Evolutionary conservation across 2,329 filamentous ascomycete genomes (phyloP).

Genomic region (Colletotrichum sp.): DNA sequence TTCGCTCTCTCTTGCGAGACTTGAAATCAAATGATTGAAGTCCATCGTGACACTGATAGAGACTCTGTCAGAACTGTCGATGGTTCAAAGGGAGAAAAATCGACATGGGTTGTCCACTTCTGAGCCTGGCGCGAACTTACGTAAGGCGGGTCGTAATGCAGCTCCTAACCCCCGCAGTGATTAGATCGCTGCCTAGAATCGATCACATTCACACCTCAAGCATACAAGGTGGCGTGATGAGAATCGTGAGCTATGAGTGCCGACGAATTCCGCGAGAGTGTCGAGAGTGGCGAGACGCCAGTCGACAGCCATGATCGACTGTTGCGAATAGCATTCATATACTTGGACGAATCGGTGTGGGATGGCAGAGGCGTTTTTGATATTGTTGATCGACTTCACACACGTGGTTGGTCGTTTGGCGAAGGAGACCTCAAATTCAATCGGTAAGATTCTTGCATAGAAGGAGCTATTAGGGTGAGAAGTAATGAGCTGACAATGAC

Average conservation of each 20-base stretch:
- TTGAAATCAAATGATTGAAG: neutral
- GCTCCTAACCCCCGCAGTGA: neutral
- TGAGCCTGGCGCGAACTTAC: neutral
- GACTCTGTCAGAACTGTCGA: neutral
- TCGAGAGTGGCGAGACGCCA: neutral
- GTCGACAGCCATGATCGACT: constrained; percentile 3
- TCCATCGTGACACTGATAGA: neutral
- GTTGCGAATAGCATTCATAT: constrained; percentile 19
- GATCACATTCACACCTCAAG: neutral
- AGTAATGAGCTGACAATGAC: neutral
- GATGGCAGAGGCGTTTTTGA: constrained; percentile 1
- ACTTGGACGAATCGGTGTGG: neutral
- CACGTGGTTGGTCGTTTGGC: constrained; percentile 10
- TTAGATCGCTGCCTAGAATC: neutral
- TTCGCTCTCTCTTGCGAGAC: neutral
- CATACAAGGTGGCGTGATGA: neutral
- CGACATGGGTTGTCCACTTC: neutral
- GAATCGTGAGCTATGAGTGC: neutral
- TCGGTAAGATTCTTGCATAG: neutral
- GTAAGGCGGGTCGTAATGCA: neutral
- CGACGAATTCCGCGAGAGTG: neutral
- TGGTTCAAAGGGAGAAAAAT: neutral
- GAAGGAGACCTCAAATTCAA: constrained; percentile 4
- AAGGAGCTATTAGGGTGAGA: neutral
- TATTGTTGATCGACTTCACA: constrained; percentile 16